These are phyloP conservation scores for Ophiocordyceps robertsii DNA, from an alignment of 2,329 filamentous ascomycete species.

Conservation along the genomic window DNA sequence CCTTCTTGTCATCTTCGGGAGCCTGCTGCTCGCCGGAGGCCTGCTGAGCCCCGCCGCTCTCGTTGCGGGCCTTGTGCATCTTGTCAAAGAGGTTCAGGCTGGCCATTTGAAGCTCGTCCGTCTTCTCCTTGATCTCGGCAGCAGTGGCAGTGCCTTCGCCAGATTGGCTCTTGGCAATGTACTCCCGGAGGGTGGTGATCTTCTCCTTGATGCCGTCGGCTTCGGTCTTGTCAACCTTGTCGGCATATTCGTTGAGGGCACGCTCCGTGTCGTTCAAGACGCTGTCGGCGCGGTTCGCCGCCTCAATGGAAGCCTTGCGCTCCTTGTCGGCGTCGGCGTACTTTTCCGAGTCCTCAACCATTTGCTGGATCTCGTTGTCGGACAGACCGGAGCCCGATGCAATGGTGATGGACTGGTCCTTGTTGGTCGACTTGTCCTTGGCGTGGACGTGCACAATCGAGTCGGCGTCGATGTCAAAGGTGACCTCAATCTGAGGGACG, in stretches of 20 bases:
- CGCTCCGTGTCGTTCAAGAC: slow-evolving; percentile 97
- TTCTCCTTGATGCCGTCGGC: slow-evolving; percentile 88
- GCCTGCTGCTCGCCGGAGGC: slow-evolving; percentile 32
- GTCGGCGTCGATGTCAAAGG: slow-evolving; percentile 97
- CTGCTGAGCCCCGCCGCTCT: slow-evolving; percentile 44
- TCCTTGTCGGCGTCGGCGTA: slow-evolving; percentile 93
- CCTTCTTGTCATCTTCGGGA: slow-evolving; percentile 65
- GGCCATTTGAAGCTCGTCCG: slow-evolving; percentile 90
- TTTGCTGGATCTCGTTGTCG: slow-evolving; percentile 85
- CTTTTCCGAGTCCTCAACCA: slow-evolving; percentile 97
- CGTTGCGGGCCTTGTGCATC: slow-evolving; percentile 92
- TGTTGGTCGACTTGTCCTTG: slow-evolving; percentile 98
- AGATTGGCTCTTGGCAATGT: slow-evolving; percentile 86
- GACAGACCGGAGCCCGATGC: slow-evolving; percentile 95
- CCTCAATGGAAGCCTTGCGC: slow-evolving; percentile 88
- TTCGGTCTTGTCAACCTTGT: slow-evolving; percentile 94
- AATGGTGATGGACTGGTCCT: slow-evolving; percentile 99
- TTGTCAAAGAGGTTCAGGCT: slow-evolving; percentile 97
- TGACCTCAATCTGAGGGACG: slow-evolving; percentile 94
- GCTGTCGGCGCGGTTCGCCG: slow-evolving; percentile 93
- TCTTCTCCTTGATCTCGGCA: slow-evolving; percentile 96
- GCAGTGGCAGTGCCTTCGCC: slow-evolving; percentile 79
- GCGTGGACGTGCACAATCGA: slow-evolving; percentile 96
- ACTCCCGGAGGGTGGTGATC: slow-evolving; percentile 73
- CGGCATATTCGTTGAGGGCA: slow-evolving; percentile 90